These are phyloP conservation scores for Colletotrichum noveboracense DNA, from an alignment of 2,329 filamentous ascomycete species.

Conservation along the genomic window DNA sequence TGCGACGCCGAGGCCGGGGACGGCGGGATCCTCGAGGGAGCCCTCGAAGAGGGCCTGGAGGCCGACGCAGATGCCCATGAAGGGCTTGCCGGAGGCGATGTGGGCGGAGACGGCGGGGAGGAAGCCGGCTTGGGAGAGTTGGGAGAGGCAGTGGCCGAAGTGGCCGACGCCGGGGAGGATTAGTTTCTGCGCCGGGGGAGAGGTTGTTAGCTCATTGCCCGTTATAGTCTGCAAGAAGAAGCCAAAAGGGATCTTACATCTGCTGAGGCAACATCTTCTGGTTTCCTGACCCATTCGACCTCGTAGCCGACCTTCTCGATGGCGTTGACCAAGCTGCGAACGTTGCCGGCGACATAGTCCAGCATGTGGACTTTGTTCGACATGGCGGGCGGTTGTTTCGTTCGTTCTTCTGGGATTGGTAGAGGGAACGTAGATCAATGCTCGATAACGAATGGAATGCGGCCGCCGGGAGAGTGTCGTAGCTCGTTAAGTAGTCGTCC, in stretches of 20 bases:
- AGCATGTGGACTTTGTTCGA: slow-evolving; percentile 74
- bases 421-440: background rate
- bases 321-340: slow-evolving; percentile 94
- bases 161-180: slow-evolving; percentile 97
- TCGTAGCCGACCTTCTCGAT: slow-evolving; percentile 95
- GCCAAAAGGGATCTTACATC: slow-evolving; percentile 61
- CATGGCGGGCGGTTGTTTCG: slow-evolving; percentile 52
- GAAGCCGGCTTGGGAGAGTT: slow-evolving; percentile 83
- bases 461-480: background rate
- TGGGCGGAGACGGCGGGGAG: slow-evolving; percentile 82
- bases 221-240: background rate
- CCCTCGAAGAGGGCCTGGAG: slow-evolving; percentile 88
- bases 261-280: slow-evolving; percentile 82
- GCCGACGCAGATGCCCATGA: slow-evolving; percentile 97
- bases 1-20: slow-evolving; percentile 78
- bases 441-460: background rate
- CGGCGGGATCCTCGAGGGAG: slow-evolving; percentile 77
- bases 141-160: slow-evolving; percentile 93
- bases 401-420: background rate
- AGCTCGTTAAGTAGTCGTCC: background rate
- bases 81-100: slow-evolving; percentile 90
- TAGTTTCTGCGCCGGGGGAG: slow-evolving; percentile 67
- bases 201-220: background rate
- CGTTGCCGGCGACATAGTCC: slow-evolving; percentile 95
- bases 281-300: slow-evolving; percentile 89